Evolutionary conservation across 441 rosid species (phyloP).

Genomic region (Hura crepitans): DNA sequence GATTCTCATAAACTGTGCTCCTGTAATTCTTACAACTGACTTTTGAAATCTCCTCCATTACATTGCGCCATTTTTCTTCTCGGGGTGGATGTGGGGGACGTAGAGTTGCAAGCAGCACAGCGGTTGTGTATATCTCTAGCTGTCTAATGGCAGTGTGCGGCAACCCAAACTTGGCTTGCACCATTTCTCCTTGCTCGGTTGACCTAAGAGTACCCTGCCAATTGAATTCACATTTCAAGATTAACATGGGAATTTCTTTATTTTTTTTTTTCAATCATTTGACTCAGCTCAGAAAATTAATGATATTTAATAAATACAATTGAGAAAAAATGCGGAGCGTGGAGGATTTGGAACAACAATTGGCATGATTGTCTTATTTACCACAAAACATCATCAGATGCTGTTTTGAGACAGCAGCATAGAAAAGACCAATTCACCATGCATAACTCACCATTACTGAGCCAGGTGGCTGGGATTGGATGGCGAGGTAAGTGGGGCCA

Average conservation of each 20-base stretch:
- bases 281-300: not conserved
- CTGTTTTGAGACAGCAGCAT: not conserved
- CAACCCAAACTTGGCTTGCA: conserved; percentile 92
- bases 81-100: conserved; percentile 80
- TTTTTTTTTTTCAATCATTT: not conserved
- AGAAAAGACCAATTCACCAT: not conserved
- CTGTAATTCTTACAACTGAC: conserved; percentile 77
- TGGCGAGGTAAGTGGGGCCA: conserved; percentile 93
- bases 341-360: not conserved
- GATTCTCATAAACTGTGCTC: conserved; percentile 76
- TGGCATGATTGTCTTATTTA: not conserved
- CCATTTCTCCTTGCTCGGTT: conserved; percentile 99
- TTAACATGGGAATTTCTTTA: conserved; percentile 1
- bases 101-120: conserved; percentile 84
- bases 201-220: conserved; percentile 91
- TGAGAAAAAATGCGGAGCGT: not conserved
- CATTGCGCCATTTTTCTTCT: conserved; percentile 82
- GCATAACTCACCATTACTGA: conserved; percentile 78
- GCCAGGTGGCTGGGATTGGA: conserved; percentile 96
- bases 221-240: conserved; percentile 15
- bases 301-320: not conserved
- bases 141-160: conserved; percentile 90
- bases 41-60: conserved; percentile 90
- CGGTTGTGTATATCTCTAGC: conserved; percentile 89
- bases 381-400: not conserved